Base-by-base conservation (phyloP, 2,329 filamentous ascomycete genomes). In the Periconia macrospinosa region DNA sequence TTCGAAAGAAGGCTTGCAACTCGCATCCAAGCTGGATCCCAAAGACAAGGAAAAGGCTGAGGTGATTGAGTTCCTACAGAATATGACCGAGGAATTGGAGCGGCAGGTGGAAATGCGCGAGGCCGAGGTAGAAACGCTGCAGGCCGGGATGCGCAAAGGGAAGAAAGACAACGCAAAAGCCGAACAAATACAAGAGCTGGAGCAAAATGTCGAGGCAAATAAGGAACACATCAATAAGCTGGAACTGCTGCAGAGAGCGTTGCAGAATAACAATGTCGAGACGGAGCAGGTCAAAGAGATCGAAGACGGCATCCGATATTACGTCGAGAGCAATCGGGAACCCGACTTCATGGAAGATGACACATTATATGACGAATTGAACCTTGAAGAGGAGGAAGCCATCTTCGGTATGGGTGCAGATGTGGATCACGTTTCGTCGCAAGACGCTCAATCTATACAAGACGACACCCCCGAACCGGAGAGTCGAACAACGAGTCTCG, bases 191-290 rank as follows among this genome's bases (percentile, higher is more conserved):
- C 86, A 91, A 50, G 89, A 94, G 71, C 88, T 99, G 61, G 89
- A 96, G 68, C 81, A 84, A 56, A 81, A 88, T 66, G 91, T 92
- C 63, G 94, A 99, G 73, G 86, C 89, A 65, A 93, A 97, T 80
- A 97, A 96, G 76, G 97, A 91, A 90, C 94, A 99, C 72, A 90
- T 96, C 70, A 86, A 86, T 60, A 96, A 96, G 72, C 82, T 99
- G 59, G 94, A 99, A 76, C 82, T 97, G 54, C 86, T 97, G 67
- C 86, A 93, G 66, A 86, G 94, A 62, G 90, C 91, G 27, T 79
- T 99, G 61, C 92, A 97, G 71, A 99, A 99, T 69, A 93, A 92
- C 53, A 91, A 88, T 58, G 85, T 97, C 62, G 93, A 97, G 53
- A 83, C 88, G 18, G 90, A 92, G 6, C 87, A 94, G 72, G 92